Evolutionary conservation across 2,329 filamentous ascomycete genomes (phyloP).

Genomic region (Bretziella fagacearum): DNA sequence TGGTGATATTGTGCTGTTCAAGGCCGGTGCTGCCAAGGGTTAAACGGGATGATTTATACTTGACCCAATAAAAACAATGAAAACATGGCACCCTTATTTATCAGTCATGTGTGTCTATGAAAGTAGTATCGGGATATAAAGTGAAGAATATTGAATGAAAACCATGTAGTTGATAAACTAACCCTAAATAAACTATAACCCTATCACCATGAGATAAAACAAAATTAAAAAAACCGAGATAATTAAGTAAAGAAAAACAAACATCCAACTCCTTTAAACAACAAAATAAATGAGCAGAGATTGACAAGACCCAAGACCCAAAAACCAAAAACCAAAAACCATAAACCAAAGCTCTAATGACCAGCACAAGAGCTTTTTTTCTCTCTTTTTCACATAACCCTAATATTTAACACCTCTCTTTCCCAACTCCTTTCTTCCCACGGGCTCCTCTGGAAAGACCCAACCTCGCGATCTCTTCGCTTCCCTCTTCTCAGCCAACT

Average conservation of each 20-base stretch:
- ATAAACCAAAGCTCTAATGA: no score
- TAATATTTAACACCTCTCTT: slow-evolving; percentile 36
- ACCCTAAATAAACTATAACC: not conserved
- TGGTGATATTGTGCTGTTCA: slow-evolving; percentile 71
- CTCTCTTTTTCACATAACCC: not conserved
- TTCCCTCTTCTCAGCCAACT: slow-evolving; percentile 57
- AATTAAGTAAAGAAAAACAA: not conserved
- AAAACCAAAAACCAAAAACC: no score
- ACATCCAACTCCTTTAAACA: not conserved
- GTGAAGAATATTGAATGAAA: not conserved
- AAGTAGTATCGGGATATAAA: not conserved
- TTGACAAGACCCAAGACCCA: not conserved
- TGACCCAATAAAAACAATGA: slow-evolving; percentile 9
- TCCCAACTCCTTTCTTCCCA: slow-evolving; percentile 55
- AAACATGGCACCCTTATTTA: slow-evolving; percentile 9
- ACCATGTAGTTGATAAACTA: slow-evolving; percentile 1
- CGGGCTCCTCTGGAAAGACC: slow-evolving; percentile 57
- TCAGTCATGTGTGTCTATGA: not conserved
- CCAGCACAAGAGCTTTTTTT: not conserved
- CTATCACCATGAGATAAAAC: not conserved
- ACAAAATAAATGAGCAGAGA: not conserved
- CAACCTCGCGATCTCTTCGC: slow-evolving; percentile 58
- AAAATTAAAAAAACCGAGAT: not conserved
- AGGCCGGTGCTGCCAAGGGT: slow-evolving; percentile 67
- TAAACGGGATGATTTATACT: slow-evolving; percentile 22